Conservation (phyloP, 352 stramenopile genomes). For the Pythium oligandrum region DNA sequence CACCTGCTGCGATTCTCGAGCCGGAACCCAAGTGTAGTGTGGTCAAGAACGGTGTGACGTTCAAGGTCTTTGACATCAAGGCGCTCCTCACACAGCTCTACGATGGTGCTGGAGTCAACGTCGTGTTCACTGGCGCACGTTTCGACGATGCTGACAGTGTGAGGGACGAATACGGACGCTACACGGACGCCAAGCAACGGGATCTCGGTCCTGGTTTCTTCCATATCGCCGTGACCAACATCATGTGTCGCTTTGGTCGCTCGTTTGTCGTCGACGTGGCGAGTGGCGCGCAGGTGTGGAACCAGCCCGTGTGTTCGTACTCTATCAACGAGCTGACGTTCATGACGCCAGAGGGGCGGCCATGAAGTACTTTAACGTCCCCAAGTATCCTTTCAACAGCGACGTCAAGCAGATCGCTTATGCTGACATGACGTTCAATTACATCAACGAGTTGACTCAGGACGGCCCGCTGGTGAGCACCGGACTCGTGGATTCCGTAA, state of each 20-base stretch:
- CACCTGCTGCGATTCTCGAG: constrained; percentile 2
- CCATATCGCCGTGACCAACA: constrained; percentile 10
- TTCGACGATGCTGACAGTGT: constrained; percentile 1
- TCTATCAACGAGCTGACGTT: not conserved
- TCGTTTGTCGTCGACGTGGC: constrained; percentile 7
- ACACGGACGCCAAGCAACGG: not conserved
- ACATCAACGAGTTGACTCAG: constrained; percentile 39
- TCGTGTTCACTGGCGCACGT: constrained; percentile 6
- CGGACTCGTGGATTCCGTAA: constrained; percentile 32
- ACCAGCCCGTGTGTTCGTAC: constrained; percentile 38
- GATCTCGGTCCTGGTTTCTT: constrained; percentile 10
- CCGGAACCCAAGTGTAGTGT: not conserved
- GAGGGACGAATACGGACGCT: constrained; percentile 5
- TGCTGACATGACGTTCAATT: constrained; percentile 45
- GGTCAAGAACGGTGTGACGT: constrained; percentile 6
- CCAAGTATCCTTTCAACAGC: constrained; percentile 50
- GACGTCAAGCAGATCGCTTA: constrained; percentile 41
- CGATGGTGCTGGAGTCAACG: constrained; percentile 4
- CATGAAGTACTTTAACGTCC: not conserved
- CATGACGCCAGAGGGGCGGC: not conserved
- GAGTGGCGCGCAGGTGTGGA: constrained; percentile 8
- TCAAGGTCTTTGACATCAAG: constrained; percentile 22
- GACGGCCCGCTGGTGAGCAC: constrained; percentile 44
- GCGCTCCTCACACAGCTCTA: constrained; percentile 7
- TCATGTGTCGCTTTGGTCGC: constrained; percentile 1